Base-by-base conservation (phyloP, 2,329 filamentous ascomycete species). In the Aspergillus sergii region DNA sequence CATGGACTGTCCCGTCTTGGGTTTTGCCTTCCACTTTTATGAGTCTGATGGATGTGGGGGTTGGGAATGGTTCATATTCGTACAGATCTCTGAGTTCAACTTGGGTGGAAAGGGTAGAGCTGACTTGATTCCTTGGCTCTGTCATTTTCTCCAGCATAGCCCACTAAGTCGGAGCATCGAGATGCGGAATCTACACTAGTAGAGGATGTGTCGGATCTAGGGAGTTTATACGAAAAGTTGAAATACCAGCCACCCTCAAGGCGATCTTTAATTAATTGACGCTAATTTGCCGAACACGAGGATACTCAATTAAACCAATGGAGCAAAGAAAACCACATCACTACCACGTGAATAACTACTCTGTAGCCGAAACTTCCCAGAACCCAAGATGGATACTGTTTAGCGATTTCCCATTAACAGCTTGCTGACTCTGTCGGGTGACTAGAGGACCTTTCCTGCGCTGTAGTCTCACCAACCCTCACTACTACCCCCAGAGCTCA, bases 1-100 rank as follows among this genome's bases (percentile, higher is more conserved):
- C 45, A 2, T 48, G 41, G 3, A 61, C 16, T 12, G 19, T 3
- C 1, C 59, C 53, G 21, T 61, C 8, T 14, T 39, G n/a, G 41
- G 57, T 53, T 54, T 16, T 57, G 3, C 53, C 39, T 1, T 61
- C 28, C 1, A 61, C 51, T 8, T 43, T 53, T n/a, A 61, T 23
- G n/a, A 61, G 59, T 21, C 59, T 28, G 30, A 61, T 61, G 4
- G 59, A 61, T 4, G 59, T 57, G 28, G 59, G 28, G 26, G 41
- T 57, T 4, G 53, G 53, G 5, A 61, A 43, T 8, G 26, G n/a
- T 16, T 61, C 51, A 21, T 61, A 61, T n/a, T 14, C 26, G 12
- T 50, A 50, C 14, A 10, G 2, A 14, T 19, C 46, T 19, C 14
- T 30, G 16, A 8, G 26, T 26, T 50, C 26, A 6, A 6, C 1